These are phyloP conservation scores for Lyophyllum semitale DNA, from an alignment of 768 basidiomycete species.

Conservation along the genomic window DNA sequence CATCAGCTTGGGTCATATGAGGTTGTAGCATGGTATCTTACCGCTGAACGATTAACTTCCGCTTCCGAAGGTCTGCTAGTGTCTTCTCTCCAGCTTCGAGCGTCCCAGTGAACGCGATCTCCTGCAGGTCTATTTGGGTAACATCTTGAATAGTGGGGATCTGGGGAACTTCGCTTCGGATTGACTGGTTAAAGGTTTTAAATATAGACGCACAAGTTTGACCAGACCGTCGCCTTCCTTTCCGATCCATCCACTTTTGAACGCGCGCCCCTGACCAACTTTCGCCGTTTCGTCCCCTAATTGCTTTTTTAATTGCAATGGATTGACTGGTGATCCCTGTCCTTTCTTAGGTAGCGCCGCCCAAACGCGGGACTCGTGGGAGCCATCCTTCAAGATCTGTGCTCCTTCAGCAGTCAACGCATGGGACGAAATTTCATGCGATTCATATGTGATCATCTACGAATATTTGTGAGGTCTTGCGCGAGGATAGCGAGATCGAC, in stretches of 20 bases:
- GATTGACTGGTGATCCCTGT: constrained; percentile 63
- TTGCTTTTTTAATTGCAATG: constrained; percentile 66
- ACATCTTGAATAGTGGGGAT: constrained; percentile 65
- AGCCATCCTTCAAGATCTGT: constrained; percentile 78
- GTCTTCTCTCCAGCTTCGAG: constrained; percentile 76
- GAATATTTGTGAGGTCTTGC: constrained; percentile 14
- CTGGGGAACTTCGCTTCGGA: constrained; percentile 37
- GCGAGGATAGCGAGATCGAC: constrained; percentile 8
- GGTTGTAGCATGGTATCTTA: constrained; percentile 28
- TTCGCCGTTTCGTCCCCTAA: constrained; percentile 90
- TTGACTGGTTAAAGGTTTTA: not conserved
- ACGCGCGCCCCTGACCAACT: constrained; percentile 92
- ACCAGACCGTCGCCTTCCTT: constrained; percentile 90
- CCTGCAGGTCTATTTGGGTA: constrained; percentile 74
- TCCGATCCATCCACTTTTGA: constrained; percentile 95
- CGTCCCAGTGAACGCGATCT: constrained; percentile 74
- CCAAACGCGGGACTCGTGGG: constrained; percentile 97
- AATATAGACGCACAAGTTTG: constrained; percentile 65
- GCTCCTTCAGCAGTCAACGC: constrained; percentile 80
- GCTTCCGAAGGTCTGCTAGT: constrained; percentile 86
- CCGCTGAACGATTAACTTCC: constrained; percentile 88
- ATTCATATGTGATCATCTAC: constrained; percentile 84
- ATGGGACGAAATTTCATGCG: constrained; percentile 76
- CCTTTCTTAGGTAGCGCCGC: constrained; percentile 74
- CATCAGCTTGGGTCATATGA: not conserved